Evolutionary conservation across 2,329 filamentous ascomycete genomes (phyloP), one percentile per base, ranked within the genome.

Genomic region (Chrysosporium keratinophilum): DNA sequence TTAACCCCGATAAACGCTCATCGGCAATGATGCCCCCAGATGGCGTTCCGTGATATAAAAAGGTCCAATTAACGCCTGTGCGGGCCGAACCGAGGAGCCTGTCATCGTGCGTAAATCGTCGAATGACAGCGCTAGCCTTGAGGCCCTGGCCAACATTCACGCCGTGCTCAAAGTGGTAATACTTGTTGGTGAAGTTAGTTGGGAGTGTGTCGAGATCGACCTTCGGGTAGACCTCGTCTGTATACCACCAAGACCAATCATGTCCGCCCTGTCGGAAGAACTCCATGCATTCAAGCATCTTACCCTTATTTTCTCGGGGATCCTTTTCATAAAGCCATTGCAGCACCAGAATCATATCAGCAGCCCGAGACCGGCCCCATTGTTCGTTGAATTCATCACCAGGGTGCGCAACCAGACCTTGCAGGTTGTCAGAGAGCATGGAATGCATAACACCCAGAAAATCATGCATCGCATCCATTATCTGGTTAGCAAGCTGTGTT

Each of bases 391-490:
- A 72, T 11, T 68, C 61, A 54, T 76, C 72, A 1, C 70, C 70
- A 1, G 65, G 60, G 31, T 74, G 73, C 49, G 69, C 68, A 14
- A 77, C 64, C 51, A 78, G 73, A 0, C 79, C 79, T 1, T 72
- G 72, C 43, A 74, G 74, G 58, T 79, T 73, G 54, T 80, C 63
- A 52, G 69, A 66, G 15, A 83, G 69, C 79, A 83, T 83, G 33
- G 63, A 64, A 57, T 81, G 71, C 60, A 75, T 74, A 2, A 82
- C 63, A 3, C 65, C 60, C 37, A 77, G 64, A 58, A 79, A 82
- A 20, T 65, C 67, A 57, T 78, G 71, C 65, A 81, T 71, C 0
- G 76, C 68, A 50, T 71, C 63, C 1, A 81, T 64, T 35, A 80
- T 74, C 39, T 66, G 67, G 2, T 69, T 63, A 1, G 68, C 67